These are phyloP conservation scores for Achaetomiella virescens DNA, from an alignment of 495 filamentous ascomycete species.

Conservation along the genomic window DNA sequence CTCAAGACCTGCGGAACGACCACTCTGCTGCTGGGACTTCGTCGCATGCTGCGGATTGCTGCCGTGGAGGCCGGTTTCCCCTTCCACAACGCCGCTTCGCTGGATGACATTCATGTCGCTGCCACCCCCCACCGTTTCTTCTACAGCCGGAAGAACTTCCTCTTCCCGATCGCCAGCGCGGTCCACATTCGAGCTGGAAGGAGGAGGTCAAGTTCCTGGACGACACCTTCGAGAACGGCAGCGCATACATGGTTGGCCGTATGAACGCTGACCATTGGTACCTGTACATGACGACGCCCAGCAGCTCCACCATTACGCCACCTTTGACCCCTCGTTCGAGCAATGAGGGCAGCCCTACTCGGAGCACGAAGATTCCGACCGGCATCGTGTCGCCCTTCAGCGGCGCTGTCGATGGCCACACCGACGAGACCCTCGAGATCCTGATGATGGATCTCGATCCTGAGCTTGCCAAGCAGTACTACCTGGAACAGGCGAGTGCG, in stretches of 20 bases:
- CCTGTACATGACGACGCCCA: slow-evolving; percentile 87
- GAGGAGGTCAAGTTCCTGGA: slow-evolving; percentile 91
- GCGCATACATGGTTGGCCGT: slow-evolving; percentile 98
- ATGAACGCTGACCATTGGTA: slow-evolving; percentile 99
- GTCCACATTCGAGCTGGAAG: slow-evolving; percentile 95
- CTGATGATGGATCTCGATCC: slow-evolving; percentile 97
- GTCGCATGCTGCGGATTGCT: slow-evolving; percentile 85
- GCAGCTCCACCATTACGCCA: slow-evolving; percentile 68
- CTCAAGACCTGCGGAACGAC: slow-evolving; percentile 99
- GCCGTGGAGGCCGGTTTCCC: slow-evolving; percentile 83
- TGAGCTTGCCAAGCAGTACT: slow-evolving; percentile 92
- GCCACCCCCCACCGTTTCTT: slow-evolving; percentile 93
- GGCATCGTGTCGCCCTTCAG: slow-evolving; percentile 57
- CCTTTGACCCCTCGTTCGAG: slow-evolving; percentile 61
- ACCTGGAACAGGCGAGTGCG: slow-evolving; percentile 84
- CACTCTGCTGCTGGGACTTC: slow-evolving; percentile 81
- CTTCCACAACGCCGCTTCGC: slow-evolving; percentile 41
- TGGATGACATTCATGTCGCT: slow-evolving; percentile 56
- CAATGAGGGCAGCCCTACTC: slow-evolving; percentile 22
- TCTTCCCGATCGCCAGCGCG: slow-evolving; percentile 90
- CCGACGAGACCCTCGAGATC: slow-evolving; percentile 93
- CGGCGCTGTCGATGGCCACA: slow-evolving; percentile 34
- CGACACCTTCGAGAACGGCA: slow-evolving; percentile 81
- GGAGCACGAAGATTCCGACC: slow-evolving; percentile 49
- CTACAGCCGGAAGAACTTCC: slow-evolving; percentile 97